phyloP scores from a whole-genome alignment of 352 stramenopile genomes.

The Phytopythium vexans region DNA sequence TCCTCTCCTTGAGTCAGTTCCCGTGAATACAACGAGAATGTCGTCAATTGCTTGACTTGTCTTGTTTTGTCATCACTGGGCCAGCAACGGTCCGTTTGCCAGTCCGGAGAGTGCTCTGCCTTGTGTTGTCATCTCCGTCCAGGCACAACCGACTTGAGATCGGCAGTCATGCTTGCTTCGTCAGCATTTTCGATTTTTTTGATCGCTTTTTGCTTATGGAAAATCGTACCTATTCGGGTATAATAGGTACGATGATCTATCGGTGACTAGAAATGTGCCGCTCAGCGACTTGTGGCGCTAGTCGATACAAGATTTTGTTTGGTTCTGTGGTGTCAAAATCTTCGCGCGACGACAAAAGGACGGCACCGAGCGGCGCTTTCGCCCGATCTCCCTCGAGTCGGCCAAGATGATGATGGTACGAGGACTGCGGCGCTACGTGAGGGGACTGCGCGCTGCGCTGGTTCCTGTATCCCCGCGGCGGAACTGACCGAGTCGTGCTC shows the following conservation, averaged over 20 bases:
- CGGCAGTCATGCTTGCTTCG: too few species aligned
- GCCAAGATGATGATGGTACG: conserved; percentile 34
- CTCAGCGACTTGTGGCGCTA: neutral
- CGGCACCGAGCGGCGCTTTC: neutral
- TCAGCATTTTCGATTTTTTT: neutral
- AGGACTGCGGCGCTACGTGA: too few species aligned
- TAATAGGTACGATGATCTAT: neutral
- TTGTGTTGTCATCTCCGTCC: too few species aligned
- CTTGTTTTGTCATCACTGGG: too few species aligned
- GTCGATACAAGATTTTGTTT: conserved; percentile 2
- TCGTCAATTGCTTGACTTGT: too few species aligned
- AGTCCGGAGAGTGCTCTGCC: too few species aligned
- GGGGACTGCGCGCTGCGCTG: too few species aligned
- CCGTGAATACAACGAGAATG: too few species aligned
- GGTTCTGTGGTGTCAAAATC: conserved; percentile 9
- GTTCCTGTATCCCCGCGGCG: neutral
- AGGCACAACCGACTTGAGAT: too few species aligned
- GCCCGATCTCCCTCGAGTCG: neutral
- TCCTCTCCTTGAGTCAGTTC: too few species aligned
- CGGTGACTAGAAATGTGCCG: neutral
- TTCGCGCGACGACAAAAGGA: neutral
- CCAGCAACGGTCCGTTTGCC: too few species aligned
- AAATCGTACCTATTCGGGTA: neutral
- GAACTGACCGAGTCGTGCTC: too few species aligned
- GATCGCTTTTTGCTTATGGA: neutral